A percentile compares a stretch with the other conserved stretches of the same genome.
Evolutionary conservation across 1,284 basidiomycete genomes (phyloP).

Genomic region (Melampsora americana): DNA sequence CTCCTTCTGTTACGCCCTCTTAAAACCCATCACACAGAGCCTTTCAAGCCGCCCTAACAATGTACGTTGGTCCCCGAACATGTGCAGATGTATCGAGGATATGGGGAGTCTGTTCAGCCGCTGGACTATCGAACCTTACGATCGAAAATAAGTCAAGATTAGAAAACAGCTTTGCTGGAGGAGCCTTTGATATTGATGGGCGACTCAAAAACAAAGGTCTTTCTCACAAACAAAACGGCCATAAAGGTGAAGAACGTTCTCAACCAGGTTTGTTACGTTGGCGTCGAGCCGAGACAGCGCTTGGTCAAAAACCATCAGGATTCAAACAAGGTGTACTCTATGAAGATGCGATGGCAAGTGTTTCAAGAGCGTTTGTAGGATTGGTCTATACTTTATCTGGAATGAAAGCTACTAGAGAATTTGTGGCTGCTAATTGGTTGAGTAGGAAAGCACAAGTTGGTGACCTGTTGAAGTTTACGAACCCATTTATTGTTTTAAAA

Average conservation of each 20-base stretch:
- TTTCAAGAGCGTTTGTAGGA: constrained; percentile 59
- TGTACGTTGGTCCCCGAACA: constrained; percentile 80
- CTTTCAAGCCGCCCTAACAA: constrained; percentile 81
- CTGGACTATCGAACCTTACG: constrained; percentile 41
- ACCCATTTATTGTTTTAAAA: constrained; percentile 54
- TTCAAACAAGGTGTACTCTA: constrained; percentile 50
- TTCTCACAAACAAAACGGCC: constrained; percentile 35
- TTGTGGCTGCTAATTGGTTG: constrained; percentile 80
- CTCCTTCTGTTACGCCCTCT: neutral
- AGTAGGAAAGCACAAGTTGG: constrained; percentile 58
- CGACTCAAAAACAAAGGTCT: constrained; percentile 43
- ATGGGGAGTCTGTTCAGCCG: constrained; percentile 54
- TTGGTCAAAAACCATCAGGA: constrained; percentile 15
- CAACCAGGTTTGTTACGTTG: constrained; percentile 38
- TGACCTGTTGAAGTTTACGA: constrained; percentile 66
- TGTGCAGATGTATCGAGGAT: constrained; percentile 72
- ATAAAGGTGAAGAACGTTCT: constrained; percentile 34
- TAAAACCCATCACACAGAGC: constrained; percentile 58
- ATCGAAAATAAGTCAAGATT: constrained; percentile 42
- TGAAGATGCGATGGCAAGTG: constrained; percentile 56
- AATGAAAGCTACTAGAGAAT: constrained; percentile 74
- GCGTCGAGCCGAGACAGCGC: constrained; percentile 30
- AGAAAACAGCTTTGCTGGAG: constrained; percentile 34
- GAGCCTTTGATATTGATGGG: constrained; percentile 38
- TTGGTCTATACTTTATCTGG: constrained; percentile 66